Evolutionary conservation across 163 green algal genomes (phyloP), one percentile per base, ranked within the genome.

Genomic region (Volvox carteri): DNA sequence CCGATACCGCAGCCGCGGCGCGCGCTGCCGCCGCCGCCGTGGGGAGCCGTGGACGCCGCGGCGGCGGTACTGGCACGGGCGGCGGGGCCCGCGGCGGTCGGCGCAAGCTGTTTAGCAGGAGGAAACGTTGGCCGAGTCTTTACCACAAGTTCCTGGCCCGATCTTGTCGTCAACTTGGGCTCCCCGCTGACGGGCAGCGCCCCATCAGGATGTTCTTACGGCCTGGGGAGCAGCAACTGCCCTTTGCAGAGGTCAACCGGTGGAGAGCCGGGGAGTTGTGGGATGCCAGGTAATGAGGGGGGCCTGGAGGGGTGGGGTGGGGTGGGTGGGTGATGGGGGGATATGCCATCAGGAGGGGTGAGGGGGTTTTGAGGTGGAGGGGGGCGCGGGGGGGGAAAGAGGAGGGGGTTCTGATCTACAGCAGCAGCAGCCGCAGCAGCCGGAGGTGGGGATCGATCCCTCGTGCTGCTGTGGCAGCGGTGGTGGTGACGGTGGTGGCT

Each of bases 251-350:
- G 19, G 35, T 23, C 6, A 23, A 7, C 35, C 0, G 33, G 35
- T 8, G 30, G 50, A 73, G 2, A 2, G 52, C 76, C 21, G 52
- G 25, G 35, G 76, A 85, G 76, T 37, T 28, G 0, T 72, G 52
- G 50, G 76, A 85, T 5, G 76, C 76, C 18, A 85, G 76, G 76
- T 85, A 52, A 28, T 44, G 7, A 44, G 44, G 8, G 4, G 72
- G 30, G n/a, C n/a, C 19, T 16, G 44, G n/a, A 11, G 44, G 28
- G 44, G 44, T 7, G 8, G 25, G 30, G n/a, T 11, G 41, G 14
- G 72, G 6, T 16, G 72, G 41, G 42, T 46, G 41, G 30, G 68
- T 77, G 68, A 16, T 14, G 4, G 30, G n/a, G 68, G 28, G n/a
- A 23, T 4, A 8, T n/a, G 25, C 37, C 25, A 35, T 39, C 19